phyloP scores from a whole-genome alignment of 495 filamentous ascomycete genomes.

The Penicillium lagena region DNA sequence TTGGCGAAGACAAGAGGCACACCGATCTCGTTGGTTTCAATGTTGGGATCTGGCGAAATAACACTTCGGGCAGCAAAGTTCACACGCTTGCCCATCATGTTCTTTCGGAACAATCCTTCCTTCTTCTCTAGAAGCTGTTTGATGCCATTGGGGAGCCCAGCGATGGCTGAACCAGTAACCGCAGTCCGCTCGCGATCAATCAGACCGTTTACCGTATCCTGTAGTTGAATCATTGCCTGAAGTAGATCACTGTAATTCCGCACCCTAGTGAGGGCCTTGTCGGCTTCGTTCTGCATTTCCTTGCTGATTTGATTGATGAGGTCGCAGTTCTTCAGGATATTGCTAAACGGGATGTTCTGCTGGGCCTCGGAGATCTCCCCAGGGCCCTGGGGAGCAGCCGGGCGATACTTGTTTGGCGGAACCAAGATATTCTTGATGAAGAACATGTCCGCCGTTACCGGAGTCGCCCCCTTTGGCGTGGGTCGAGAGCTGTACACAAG shows the following conservation, averaged over 20 bases:
- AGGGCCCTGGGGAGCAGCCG: constrained; percentile 72
- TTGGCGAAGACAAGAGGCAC: constrained; percentile 94
- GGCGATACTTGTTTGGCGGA: constrained; percentile 88
- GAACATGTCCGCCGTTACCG: constrained; percentile 77
- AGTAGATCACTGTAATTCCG: constrained; percentile 57
- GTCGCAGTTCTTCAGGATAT: constrained; percentile 65
- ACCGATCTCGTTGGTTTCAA: constrained; percentile 98
- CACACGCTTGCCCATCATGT: constrained; percentile 99
- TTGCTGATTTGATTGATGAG: constrained; percentile 68
- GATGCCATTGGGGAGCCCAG: constrained; percentile 56
- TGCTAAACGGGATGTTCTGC: constrained; percentile 78
- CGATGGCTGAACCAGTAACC: constrained; percentile 58
- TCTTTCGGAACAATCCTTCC: constrained; percentile 94
- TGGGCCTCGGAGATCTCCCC: constrained; percentile 74
- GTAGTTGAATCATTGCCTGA: constrained; percentile 70
- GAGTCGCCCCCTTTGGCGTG: constrained; percentile 36
- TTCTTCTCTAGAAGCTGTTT: constrained; percentile 99
- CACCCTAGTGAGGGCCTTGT: constrained; percentile 30
- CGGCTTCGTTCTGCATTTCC: constrained; percentile 52
- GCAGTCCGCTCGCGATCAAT: constrained; percentile 84
- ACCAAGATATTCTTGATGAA: constrained; percentile 81
- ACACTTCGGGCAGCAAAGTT: constrained; percentile 97
- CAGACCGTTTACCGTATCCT: constrained; percentile 84
- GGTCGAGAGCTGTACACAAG: constrained; percentile 77
- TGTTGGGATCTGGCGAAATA: constrained; percentile 96